A percentile compares a stretch with the other conserved stretches of the same genome.
These are phyloP conservation scores for Elaeis guineensis DNA, from an alignment of 176 grass and related monocot genomes.

Conservation along the genomic window DNA sequence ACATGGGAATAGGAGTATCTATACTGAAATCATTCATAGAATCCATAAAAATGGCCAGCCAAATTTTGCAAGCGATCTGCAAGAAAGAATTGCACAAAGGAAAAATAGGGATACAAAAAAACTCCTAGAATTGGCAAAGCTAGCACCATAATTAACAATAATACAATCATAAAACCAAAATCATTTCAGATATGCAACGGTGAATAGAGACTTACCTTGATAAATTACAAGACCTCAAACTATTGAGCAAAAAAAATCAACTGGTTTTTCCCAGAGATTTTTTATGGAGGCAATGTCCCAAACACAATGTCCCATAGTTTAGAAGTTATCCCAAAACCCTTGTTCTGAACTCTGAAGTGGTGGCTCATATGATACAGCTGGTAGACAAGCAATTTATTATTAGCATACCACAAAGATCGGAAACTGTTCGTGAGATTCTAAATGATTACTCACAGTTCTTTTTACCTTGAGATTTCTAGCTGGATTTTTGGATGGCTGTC, in stretches of 20 bases:
- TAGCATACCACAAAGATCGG: no score
- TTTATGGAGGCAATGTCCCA: conserved; percentile 51
- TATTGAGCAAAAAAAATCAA: conserved; percentile 30
- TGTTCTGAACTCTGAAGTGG: conserved; percentile 85
- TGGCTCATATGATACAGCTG: conserved; percentile 92
- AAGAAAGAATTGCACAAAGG: no score
- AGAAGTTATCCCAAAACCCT: conserved; percentile 87
- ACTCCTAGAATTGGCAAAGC: no score
- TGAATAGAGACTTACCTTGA: conserved; percentile 25
- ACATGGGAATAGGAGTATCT: no score
- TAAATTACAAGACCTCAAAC: conserved; percentile 42
- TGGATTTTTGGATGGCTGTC: conserved; percentile 68
- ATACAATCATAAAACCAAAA: no score
- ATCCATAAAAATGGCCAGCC: no score
- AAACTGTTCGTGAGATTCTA: no score
- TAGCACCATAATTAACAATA: no score
- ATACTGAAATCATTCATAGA: no score
- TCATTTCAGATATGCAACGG: no score
- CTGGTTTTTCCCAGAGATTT: conserved; percentile 21
- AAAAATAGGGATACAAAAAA: no score
- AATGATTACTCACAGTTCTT: background rate
- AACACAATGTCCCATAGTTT: conserved; percentile 72
- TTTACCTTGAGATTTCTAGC: conserved; percentile 72
- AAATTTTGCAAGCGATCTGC: no score
- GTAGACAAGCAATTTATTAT: background rate